phyloP scores from a whole-genome alignment of 2,329 filamentous ascomycete species.

The Hymenotorrendiella dingleyae region DNA sequence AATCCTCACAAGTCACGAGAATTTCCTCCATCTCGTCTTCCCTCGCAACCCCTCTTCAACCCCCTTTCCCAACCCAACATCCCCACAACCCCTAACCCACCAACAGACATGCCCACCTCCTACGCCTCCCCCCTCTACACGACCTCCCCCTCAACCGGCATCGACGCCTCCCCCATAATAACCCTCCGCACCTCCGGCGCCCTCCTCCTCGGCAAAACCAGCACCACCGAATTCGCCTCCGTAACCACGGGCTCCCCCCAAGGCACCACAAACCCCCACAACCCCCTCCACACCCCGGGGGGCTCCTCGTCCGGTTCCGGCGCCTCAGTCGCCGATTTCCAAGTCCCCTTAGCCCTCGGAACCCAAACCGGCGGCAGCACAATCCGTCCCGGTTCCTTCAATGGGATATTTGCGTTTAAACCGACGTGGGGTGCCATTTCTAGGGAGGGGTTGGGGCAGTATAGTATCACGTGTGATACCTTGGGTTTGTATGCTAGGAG shows the following conservation, averaged over 20 bases:
- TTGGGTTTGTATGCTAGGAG: constrained; percentile 54
- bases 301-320: constrained; percentile 63
- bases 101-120: constrained; percentile 50
- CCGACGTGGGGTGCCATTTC: constrained; percentile 60
- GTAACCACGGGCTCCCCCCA: constrained; percentile 45
- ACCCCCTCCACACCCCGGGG: constrained; percentile 50
- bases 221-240: constrained; percentile 60
- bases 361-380: constrained; percentile 62
- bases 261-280: constrained; percentile 53
- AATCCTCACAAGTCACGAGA: no score
- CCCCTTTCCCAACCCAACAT: background rate
- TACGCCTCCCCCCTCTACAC: constrained; percentile 51
- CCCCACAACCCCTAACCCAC: constrained; percentile 8
- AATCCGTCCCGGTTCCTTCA: constrained; percentile 59
- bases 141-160: constrained; percentile 34
- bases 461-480: constrained; percentile 55
- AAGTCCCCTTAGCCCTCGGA: constrained; percentile 49
- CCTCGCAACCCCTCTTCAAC: no score
- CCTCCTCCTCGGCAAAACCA: constrained; percentile 53
- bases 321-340: constrained; percentile 57
- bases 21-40: no score
- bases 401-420: constrained; percentile 59
- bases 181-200: constrained; percentile 50
- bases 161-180: constrained; percentile 48
- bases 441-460: constrained; percentile 55